Evolutionary conservation across 1,139 yeast species (phyloP).

Genomic region (Nakaseomyces nivariensis): DNA sequence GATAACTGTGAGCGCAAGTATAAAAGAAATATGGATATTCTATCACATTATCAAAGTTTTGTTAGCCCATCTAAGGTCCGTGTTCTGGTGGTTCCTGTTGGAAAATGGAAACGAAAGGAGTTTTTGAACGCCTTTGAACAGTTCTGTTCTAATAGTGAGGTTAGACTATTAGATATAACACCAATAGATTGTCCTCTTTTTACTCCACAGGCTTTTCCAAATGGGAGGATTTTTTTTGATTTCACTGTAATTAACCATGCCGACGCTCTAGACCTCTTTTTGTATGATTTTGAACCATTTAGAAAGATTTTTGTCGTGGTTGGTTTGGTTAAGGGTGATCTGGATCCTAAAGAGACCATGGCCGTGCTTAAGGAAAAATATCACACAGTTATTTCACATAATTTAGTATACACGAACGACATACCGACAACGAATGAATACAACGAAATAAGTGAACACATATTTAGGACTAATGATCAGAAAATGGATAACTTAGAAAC

Average conservation of each 20-base stretch:
- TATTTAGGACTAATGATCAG: conserved; percentile 13
- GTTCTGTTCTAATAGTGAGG: conserved; percentile 47
- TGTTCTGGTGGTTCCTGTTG: conserved; percentile 63
- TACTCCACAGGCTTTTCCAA: conserved; percentile 79
- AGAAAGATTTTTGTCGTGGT: conserved; percentile 62
- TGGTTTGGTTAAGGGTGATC: conserved; percentile 35
- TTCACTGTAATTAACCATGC: conserved; percentile 38
- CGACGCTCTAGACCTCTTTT: conserved; percentile 44
- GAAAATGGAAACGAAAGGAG: conserved; percentile 39
- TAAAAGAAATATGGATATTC: conserved; percentile 6
- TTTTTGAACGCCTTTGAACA: conserved; percentile 41
- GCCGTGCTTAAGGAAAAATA: conserved; percentile 35
- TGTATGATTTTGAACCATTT: conserved; percentile 85
- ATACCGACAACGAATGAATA: background rate
- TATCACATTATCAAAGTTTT: conserved; percentile 13
- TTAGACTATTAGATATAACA: conserved; percentile 64
- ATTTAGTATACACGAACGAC: conserved; percentile 32
- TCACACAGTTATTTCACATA: conserved; percentile 57
- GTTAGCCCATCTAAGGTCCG: conserved; percentile 55
- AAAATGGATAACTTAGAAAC: conserved; percentile 42
- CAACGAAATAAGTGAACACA: conserved; percentile 2
- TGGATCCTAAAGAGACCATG: conserved; percentile 29
- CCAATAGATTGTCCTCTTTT: conserved; percentile 53
- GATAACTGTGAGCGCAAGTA: too few species aligned
- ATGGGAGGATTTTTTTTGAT: conserved; percentile 48